phyloP scores from a whole-genome alignment of 805 yeast genomes.

The Maudiozyma bulderi region DNA sequence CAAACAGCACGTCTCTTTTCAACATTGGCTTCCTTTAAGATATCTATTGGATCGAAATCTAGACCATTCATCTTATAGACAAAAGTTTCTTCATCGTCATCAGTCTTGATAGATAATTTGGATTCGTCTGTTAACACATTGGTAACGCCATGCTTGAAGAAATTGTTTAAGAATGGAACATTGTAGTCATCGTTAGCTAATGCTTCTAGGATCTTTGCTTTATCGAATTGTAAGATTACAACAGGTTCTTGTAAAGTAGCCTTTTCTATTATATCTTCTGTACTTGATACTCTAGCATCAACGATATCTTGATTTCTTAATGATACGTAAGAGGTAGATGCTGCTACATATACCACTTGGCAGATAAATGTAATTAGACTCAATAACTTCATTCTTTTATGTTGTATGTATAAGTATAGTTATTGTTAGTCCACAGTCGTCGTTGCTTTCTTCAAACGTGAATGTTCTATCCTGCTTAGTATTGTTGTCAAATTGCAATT shows the following conservation, averaged over 20 bases:
- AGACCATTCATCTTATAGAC: conserved; percentile 7
- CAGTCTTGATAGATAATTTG: neutral
- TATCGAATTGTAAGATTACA: conserved; percentile 17
- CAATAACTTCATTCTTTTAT: neutral
- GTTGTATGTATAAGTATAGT: too few relatives aligned
- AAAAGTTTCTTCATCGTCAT: neutral
- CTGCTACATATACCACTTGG: conserved; percentile 2
- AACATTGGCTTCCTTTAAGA: conserved; percentile 13
- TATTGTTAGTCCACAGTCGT: too few relatives aligned
- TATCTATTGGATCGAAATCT: conserved; percentile 14
- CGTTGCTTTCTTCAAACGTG: too few relatives aligned
- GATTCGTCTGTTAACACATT: conserved; percentile 8
- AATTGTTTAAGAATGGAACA: conserved; percentile 14
- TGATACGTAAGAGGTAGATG: conserved; percentile 7
- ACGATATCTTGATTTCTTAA: conserved; percentile 1
- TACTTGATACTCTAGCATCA: conserved; percentile 1
- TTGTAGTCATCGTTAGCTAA: conserved; percentile 3
- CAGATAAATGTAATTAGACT: neutral
- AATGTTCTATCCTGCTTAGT: too few relatives aligned
- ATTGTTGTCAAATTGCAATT: too few relatives aligned
- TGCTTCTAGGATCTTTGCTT: conserved; percentile 11
- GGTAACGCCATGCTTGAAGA: conserved; percentile 11
- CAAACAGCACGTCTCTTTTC: conserved; percentile 14
- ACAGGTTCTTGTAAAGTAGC: conserved; percentile 14
- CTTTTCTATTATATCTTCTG: conserved; percentile 3